Evolutionary conservation across 2,329 filamentous ascomycete species (phyloP).

Genomic region (Aspergillus brunneoviolaceus): DNA sequence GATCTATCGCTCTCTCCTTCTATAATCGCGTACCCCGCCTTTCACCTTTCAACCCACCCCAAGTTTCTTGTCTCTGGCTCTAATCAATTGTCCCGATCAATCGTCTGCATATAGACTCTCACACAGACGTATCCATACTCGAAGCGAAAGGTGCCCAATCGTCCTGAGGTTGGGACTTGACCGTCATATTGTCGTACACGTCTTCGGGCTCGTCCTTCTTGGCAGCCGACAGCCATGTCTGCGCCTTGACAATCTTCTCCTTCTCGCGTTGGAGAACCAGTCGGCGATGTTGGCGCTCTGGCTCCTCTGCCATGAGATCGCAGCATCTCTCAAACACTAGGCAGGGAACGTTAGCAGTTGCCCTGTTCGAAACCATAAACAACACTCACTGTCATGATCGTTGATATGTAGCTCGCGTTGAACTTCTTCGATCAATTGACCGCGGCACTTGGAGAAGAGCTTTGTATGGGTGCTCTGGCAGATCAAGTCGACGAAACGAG

Average conservation of each 20-base stretch:
- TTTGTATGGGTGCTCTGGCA: conserved; percentile 40
- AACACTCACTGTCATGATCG: conserved; percentile 31
- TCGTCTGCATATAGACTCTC: neutral
- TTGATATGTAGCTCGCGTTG: conserved; percentile 31
- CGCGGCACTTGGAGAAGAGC: conserved; percentile 36
- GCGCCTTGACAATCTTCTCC: conserved; percentile 35
- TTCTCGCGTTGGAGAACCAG: conserved; percentile 31
- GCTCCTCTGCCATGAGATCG: conserved; percentile 40
- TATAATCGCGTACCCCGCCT: neutral
- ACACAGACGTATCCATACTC: neutral
- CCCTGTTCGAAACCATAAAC: neutral
- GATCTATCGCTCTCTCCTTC: conserved; percentile 20
- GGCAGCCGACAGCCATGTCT: conserved; percentile 29
- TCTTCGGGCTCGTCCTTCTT: conserved; percentile 17
- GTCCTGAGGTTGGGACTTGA: conserved; percentile 15
- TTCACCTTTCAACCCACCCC: neutral
- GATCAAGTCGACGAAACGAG: conserved; percentile 40
- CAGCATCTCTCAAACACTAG: conserved; percentile 36
- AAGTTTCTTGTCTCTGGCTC: neutral
- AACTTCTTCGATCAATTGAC: conserved; percentile 32
- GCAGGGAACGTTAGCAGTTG: neutral
- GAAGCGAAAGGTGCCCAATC: neutral
- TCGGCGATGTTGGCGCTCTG: conserved; percentile 34
- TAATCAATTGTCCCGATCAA: neutral
- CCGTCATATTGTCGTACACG: neutral